A percentile compares a stretch with the other conserved stretches of the same genome.
Conservation (phyloP, 441 rosid genomes). For the Capsella rubella region DNA sequence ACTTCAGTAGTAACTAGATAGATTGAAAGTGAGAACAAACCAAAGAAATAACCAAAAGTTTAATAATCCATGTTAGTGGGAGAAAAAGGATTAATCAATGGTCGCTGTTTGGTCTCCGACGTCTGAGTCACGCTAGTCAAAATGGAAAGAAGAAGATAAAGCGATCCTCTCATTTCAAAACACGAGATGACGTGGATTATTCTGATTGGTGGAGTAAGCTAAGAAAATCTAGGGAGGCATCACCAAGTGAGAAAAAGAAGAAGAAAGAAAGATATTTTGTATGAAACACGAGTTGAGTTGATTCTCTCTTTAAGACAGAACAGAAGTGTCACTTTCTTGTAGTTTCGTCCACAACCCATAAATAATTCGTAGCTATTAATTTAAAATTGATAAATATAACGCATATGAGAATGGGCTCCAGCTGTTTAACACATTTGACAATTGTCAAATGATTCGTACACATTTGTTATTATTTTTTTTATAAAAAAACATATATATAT, state of each 20-base stretch:
- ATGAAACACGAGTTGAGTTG: constrained; percentile 40
- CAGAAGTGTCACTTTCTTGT: constrained; percentile 46
- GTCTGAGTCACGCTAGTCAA: background rate
- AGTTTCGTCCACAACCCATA: constrained; percentile 32
- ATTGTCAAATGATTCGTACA: constrained; percentile 42
- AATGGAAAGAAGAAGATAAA: constrained; percentile 21
- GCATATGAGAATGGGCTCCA: constrained; percentile 51
- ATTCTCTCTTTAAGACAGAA: constrained; percentile 37
- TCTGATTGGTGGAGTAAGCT: constrained; percentile 30
- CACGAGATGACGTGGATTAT: constrained; percentile 24
- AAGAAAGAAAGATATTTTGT: constrained; percentile 11
- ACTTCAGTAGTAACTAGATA: too few relatives aligned
- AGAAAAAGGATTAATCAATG: background rate
- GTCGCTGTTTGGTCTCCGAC: constrained; percentile 1
- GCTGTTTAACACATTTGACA: constrained; percentile 50
- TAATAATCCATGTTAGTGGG: background rate
- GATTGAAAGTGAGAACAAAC: background rate
- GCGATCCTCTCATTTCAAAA: background rate
- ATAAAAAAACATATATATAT: too few relatives aligned
- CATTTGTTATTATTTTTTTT: background rate
- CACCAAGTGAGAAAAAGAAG: constrained; percentile 1
- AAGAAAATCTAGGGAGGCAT: constrained; percentile 37
- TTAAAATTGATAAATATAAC: constrained; percentile 3
- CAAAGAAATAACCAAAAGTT: background rate
- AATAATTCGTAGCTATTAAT: background rate